These are phyloP conservation scores for Trichoderma endophyticum DNA, from an alignment of 2,329 filamentous ascomycete species.

Conservation along the genomic window DNA sequence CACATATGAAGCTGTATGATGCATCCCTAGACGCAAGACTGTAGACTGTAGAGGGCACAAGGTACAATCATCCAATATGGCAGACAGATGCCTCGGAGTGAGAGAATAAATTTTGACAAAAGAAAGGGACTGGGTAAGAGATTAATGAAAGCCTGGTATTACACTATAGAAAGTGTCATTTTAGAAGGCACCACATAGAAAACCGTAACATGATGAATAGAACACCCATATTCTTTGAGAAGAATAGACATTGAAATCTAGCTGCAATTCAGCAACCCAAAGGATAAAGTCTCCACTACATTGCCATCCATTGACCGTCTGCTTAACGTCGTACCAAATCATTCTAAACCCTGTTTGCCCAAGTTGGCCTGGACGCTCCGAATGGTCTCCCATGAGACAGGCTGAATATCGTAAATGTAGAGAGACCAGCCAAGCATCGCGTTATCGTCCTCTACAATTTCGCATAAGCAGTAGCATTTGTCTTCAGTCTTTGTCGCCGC, in stretches of 20 bases:
- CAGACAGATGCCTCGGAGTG: background rate
- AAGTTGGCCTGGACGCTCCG: conserved; percentile 5
- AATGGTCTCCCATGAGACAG: conserved; percentile 32
- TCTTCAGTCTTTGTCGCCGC: background rate
- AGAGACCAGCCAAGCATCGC: conserved; percentile 28
- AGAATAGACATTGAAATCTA: background rate
- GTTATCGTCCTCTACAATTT: conserved; percentile 23
- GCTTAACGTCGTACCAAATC: background rate
- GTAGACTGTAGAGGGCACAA: background rate
- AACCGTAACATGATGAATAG: background rate
- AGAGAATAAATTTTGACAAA: background rate
- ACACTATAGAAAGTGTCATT: background rate
- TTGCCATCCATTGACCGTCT: background rate
- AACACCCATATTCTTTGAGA: background rate
- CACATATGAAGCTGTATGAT: background rate
- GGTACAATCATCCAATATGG: background rate
- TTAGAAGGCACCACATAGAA: background rate
- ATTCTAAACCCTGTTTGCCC: background rate
- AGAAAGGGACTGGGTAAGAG: background rate
- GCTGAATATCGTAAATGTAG: conserved; percentile 27
- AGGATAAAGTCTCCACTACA: background rate
- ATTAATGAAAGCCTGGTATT: background rate
- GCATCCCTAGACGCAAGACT: background rate
- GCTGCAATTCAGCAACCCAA: background rate
- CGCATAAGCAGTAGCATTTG: conserved; percentile 35